Conservation (phyloP, 495 filamentous ascomycete species). For the Letharia columbiana region DNA sequence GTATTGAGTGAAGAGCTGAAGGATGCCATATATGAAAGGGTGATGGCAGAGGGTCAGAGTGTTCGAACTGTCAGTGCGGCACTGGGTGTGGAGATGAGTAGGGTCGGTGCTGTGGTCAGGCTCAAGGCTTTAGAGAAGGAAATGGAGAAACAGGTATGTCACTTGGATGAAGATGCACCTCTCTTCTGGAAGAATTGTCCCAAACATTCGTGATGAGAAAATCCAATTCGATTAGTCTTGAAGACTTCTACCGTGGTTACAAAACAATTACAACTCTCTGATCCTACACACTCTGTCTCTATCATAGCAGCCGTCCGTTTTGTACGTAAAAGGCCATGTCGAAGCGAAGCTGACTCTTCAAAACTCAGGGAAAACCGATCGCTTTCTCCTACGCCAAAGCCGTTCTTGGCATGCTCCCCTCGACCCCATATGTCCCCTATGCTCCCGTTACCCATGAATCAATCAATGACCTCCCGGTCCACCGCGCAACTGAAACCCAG, state of each 20-base stretch:
- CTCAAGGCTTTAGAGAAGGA: slow-evolving; percentile 80
- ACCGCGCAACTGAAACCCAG: slow-evolving; percentile 69
- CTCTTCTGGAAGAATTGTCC: background rate
- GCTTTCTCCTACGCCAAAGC: slow-evolving; percentile 68
- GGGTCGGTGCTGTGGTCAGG: slow-evolving; percentile 81
- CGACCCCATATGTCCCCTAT: slow-evolving; percentile 34
- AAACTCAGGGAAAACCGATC: slow-evolving; percentile 62
- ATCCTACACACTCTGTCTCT: slow-evolving; percentile 13
- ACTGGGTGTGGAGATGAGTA: slow-evolving; percentile 69
- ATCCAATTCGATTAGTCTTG: slow-evolving; percentile 97
- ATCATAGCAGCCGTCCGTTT: background rate
- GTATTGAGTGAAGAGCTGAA: slow-evolving; percentile 71
- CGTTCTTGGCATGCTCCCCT: slow-evolving; percentile 73
- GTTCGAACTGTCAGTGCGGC: slow-evolving; percentile 72
- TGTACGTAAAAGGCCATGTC: background rate
- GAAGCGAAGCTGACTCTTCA: background rate
- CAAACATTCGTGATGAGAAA: slow-evolving; percentile 57
- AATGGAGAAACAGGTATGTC: slow-evolving; percentile 61
- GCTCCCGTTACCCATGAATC: slow-evolving; percentile 55
- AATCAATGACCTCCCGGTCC: slow-evolving; percentile 85
- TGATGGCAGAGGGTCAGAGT: slow-evolving; percentile 55
- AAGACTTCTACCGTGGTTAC: slow-evolving; percentile 66
- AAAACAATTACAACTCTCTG: slow-evolving; percentile 43
- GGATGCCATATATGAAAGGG: slow-evolving; percentile 61
- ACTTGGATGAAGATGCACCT: slow-evolving; percentile 21